Evolutionary conservation across 805 yeast species (phyloP), one percentile per base, ranked within the genome.

Genomic region (Novakomyces olei): DNA sequence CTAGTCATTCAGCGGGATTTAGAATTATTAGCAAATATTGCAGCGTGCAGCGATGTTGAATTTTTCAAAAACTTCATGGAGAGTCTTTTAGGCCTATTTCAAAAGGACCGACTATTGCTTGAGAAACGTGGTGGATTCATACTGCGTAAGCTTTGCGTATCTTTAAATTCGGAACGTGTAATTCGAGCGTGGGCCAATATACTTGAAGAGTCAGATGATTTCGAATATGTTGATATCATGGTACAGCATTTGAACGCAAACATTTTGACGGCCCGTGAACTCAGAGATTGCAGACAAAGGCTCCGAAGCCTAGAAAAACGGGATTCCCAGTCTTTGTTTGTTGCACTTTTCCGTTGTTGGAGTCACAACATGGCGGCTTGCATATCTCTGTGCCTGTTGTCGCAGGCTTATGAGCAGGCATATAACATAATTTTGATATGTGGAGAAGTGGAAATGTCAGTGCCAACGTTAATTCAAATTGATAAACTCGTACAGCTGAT

Each of bases 351-450:
- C 54, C 71, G 69, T 45, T 71, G 91, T 36, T 88, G 98, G 98
- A 72, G 92, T 41, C 73, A 74, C 38, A 85, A 80, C 47, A 72
- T 93, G 0, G 81, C 91, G 1, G 83, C 95, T 4, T 77, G 83
- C 0, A 56, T 88, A 27, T 72, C 92, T 2, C 60, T 88, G 15
- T 81, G 95, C 44, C 57, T 88, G 25, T 57, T 85, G 9, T 76
- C 95, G 0, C 83, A 83, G 35, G 77, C 79, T 35, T 85, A 88
- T 49, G 88, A 80, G 46, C 61, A 83, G 38, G 88, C 93, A 0
- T 29, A 9, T 4, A 6, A 23, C 3, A 23, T 17, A 12, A 7
- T 19, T 5, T 5, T 7, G 3, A n/a, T n/a, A 12, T 23, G 33
- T 41, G 83, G 79, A 1, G 78, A 79, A 37, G 68, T 69, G 53